A percentile compares a stretch with the other conserved stretches of the same genome.
Conservation (phyloP, 2,329 filamentous ascomycete species). For the Hypoxylon sp. region DNA sequence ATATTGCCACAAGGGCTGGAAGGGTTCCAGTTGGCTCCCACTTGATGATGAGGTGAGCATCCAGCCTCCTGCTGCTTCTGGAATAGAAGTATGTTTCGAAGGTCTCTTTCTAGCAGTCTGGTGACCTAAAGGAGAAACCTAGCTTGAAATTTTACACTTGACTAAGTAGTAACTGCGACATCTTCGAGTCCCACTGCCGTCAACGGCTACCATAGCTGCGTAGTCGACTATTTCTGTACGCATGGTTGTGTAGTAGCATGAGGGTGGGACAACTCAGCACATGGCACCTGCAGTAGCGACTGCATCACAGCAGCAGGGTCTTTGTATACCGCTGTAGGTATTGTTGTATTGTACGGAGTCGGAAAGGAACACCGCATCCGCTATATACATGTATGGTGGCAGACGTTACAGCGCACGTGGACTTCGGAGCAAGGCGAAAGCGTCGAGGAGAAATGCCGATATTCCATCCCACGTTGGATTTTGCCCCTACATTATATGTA, state of each 20-base stretch:
- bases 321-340: conserved; percentile 31
- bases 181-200: conserved; percentile 23
- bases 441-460: conserved; percentile 37
- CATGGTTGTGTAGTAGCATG: conserved; percentile 33
- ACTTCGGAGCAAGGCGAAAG: conserved; percentile 30
- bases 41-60: conserved; percentile 20
- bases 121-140: conserved; percentile 26
- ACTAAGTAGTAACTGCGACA: conserved; percentile 18
- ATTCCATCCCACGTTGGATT: conserved; percentile 36
- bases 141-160: conserved; percentile 20
- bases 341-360: conserved; percentile 38
- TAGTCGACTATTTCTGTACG: conserved; percentile 27
- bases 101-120: conserved; percentile 33
- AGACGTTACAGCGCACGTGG: conserved; percentile 45
- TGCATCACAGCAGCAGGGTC: conserved; percentile 42
- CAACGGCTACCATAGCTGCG: conserved; percentile 18
- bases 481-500: conserved; percentile 11
- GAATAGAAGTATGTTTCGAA: conserved; percentile 17
- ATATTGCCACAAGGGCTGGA: conserved; percentile 30
- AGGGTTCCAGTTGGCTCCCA: conserved; percentile 19
- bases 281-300: conserved; percentile 47
- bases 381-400: conserved; percentile 19
- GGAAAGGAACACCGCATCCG: conserved; percentile 44
- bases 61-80: conserved; percentile 30
- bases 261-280: conserved; percentile 45